These are phyloP conservation scores for Durusdinium trenchii DNA, from an alignment of 73 alveolate genomes.

Conservation along the genomic window DNA sequence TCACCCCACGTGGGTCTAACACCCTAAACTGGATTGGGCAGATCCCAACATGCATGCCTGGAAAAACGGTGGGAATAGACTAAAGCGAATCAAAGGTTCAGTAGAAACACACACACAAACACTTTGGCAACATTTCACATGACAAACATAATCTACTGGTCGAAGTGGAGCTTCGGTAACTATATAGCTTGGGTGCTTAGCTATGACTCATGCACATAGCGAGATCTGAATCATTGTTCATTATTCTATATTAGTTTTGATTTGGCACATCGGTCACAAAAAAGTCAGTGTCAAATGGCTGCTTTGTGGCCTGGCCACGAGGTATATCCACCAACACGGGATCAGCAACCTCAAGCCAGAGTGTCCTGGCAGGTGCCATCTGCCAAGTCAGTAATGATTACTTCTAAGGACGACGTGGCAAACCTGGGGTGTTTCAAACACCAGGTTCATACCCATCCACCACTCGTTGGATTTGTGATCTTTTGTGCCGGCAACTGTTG, in stretches of 20 bases:
- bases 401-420: too few species aligned
- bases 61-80: background rate
- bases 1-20: background rate
- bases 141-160: too few species aligned
- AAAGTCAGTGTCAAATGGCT: background rate
- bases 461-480: too few species aligned
- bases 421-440: too few species aligned
- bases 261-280: background rate
- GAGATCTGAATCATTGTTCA: background rate
- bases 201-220: background rate
- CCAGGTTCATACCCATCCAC: too few species aligned
- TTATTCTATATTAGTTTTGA: background rate
- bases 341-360: constrained; percentile 65
- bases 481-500: too few species aligned
- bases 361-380: constrained; percentile 62
- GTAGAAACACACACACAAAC: too few species aligned
- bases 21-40: too few species aligned
- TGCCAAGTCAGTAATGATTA: too few species aligned
- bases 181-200: too few species aligned
- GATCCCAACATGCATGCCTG: background rate
- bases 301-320: constrained; percentile 50
- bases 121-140: too few species aligned
- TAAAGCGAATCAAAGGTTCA: background rate
- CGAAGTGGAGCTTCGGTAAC: too few species aligned
- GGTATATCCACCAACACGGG: constrained; percentile 70